Evolutionary conservation across 148 eudicot species (phyloP), one percentile per base, ranked within the genome.

Genomic region (Euryodendron excelsum): DNA sequence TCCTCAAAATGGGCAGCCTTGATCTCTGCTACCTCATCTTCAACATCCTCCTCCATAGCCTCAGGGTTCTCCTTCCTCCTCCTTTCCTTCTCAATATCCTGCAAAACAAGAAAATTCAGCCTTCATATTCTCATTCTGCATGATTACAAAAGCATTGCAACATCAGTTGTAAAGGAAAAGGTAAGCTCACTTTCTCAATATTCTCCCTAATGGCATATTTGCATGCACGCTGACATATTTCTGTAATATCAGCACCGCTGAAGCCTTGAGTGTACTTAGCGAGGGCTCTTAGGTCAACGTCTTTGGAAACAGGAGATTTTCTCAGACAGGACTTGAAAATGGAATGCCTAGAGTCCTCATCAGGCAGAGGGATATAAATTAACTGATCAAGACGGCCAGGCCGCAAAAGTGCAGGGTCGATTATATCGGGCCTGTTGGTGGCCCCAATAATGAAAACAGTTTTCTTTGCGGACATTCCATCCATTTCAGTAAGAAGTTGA

Each of bases 301-400:
- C 97, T 77, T 90, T 90, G 53, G 94, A 80, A 79, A 92, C 74
- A 52, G 97, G 97, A 3, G 97, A 92, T 77, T 90, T 92, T 77
- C 97, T 89, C 82, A 92, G 70, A 77, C 86, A 83, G 3, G 97
- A 79, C 88, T 89, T 92, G 86, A 92, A 92, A 9, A 92, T 92
- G 39, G 87, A 88, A 37, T 68, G 34, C 17, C 97, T 94, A 27
- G 97, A 92, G 1, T 85, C 97, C 61, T 92, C 97, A 85, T 92
- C 97, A 31, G 97, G 97, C n/a, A 92, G 89, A 56, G 97, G 97
- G 64, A 92, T 92, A 72, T 92, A 92, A 47, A 92, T 92, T 39
- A 92, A 80, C 63, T 92, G 97, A 84, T 92, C 97, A 55, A 92
- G 92, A 84, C 97, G 94, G 2, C 97, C 97, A 13, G 97, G 97